Percentiles rank a stretch among this genome's conserved stretches.
Conservation (phyloP, 148 eudicot species). For the Amaranthus hypochondriacus region DNA sequence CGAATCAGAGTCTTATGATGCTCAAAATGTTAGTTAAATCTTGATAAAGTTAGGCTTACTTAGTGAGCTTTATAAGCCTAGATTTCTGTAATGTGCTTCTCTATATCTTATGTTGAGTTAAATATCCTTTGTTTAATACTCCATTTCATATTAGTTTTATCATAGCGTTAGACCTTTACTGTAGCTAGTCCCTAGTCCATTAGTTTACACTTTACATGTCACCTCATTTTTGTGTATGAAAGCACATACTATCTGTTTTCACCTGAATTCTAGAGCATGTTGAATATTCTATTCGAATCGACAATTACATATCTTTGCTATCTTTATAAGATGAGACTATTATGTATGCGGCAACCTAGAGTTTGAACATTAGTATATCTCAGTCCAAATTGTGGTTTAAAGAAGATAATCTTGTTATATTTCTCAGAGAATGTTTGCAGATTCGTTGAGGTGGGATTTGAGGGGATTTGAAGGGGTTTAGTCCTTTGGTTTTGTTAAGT, state of each 20-base stretch:
- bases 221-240: too few species aligned
- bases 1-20: too few species aligned
- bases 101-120: neutral
- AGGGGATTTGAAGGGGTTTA: too few species aligned
- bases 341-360: neutral
- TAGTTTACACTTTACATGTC: too few species aligned
- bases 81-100: neutral
- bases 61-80: neutral
- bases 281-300: neutral
- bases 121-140: neutral
- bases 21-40: too few species aligned
- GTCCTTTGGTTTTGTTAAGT: too few species aligned
- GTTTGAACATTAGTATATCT: neutral
- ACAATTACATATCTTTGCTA: neutral
- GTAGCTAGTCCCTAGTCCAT: too few species aligned
- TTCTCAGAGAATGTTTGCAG: neutral
- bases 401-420: neutral
- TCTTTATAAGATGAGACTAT: neutral
- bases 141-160: too few species aligned
- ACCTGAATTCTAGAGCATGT: neutral
- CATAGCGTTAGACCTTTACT: too few species aligned
- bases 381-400: neutral
- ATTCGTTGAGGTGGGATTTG: too few species aligned
- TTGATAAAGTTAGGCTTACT: too few species aligned
- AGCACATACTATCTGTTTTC: too few species aligned